Percentiles rank a stretch among this genome's conserved stretches.
phyloP scores from a whole-genome alignment of 2,329 filamentous ascomycete species.

The Nothophaeocryptopus gaeumannii region DNA sequence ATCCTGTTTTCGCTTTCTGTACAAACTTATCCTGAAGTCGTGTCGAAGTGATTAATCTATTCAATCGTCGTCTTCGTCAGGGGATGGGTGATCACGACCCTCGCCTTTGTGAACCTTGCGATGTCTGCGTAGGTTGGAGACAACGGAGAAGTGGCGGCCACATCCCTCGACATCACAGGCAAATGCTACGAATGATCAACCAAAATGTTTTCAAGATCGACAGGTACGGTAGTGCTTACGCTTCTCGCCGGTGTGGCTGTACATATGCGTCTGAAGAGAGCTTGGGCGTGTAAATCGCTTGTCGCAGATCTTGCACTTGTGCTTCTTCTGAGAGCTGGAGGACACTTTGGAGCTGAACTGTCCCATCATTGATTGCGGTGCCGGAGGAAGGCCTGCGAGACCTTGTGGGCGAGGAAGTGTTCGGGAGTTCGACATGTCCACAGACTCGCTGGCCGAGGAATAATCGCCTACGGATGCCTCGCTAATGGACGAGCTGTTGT shows the following conservation, averaged over 20 bases:
- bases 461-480: slow-evolving; percentile 88
- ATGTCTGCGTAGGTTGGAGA: slow-evolving; percentile 90
- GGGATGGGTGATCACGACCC: slow-evolving; percentile 45
- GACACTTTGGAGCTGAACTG: slow-evolving; percentile 97
- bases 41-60: slow-evolving; percentile 1
- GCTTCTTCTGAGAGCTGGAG: slow-evolving; percentile 96
- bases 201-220: neutral
- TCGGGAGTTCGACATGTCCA: slow-evolving; percentile 74
- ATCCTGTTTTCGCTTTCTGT: slow-evolving; percentile 12
- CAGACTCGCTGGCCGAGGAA: slow-evolving; percentile 82
- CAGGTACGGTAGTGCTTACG: slow-evolving; percentile 59
- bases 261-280: slow-evolving; percentile 95
- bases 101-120: slow-evolving; percentile 93
- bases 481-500: slow-evolving; percentile 76
- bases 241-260: slow-evolving; percentile 97
- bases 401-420: slow-evolving; percentile 78
- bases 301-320: slow-evolving; percentile 98
- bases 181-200: slow-evolving; percentile 62
- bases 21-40: slow-evolving; percentile 6
- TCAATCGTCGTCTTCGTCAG: slow-evolving; percentile 44
- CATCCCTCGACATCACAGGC: slow-evolving; percentile 92
- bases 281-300: slow-evolving; percentile 95
- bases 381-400: slow-evolving; percentile 67
- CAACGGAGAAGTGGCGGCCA: slow-evolving; percentile 93
- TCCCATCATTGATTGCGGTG: slow-evolving; percentile 96